Evolutionary conservation across 306 rosid species (phyloP).

Genomic region (Pterocarpus macrocarpus): DNA sequence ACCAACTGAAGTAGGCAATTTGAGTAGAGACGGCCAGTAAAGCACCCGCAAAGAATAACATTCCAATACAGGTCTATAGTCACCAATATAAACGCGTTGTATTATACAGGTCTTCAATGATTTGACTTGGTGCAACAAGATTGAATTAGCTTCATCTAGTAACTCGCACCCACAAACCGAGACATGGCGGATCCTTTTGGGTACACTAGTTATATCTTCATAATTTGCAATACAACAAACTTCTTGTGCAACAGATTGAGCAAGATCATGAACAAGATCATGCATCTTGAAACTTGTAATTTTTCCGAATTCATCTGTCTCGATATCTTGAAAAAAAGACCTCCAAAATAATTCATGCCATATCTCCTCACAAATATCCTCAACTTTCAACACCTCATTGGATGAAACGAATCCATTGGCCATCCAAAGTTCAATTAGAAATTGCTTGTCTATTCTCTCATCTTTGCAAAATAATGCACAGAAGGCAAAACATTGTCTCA

Average conservation of each 20-base stretch:
- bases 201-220: too few relatives aligned
- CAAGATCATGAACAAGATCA: too few relatives aligned
- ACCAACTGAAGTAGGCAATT: neutral
- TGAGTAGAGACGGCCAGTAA: accelerated
- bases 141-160: too few relatives aligned
- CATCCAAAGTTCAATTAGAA: constrained; percentile 11
- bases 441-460: neutral
- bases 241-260: too few relatives aligned
- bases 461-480: constrained; percentile 20
- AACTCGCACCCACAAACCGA: too few relatives aligned
- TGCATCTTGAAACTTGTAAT: too few relatives aligned
- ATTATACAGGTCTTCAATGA: too few relatives aligned
- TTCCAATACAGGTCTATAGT: neutral
- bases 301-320: too few relatives aligned
- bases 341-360: neutral
- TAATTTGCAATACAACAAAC: too few relatives aligned
- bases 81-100: neutral
- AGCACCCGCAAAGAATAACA: constrained; percentile 16
- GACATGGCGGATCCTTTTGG: too few relatives aligned
- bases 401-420: neutral
- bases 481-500: constrained; percentile 26
- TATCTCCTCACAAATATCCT: neutral
- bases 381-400: neutral
- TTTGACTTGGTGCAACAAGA: too few relatives aligned
- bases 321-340: too few relatives aligned